phyloP scores from a whole-genome alignment of 176 grass and related monocot genomes.

The Oropetium thomaeum region DNA sequence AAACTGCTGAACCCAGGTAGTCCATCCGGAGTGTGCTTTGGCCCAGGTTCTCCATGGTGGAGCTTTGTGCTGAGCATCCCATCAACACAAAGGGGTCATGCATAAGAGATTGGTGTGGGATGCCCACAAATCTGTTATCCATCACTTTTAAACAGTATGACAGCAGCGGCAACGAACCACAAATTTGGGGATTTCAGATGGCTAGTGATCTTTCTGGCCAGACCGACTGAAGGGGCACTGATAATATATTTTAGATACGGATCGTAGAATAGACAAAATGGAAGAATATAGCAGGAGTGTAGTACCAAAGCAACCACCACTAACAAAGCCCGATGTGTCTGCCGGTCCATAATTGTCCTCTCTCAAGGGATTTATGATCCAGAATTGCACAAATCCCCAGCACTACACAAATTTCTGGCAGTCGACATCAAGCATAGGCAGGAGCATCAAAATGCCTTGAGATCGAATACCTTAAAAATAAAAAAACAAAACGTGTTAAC shows the following conservation, averaged over 20 bases:
- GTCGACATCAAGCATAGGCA: slow-evolving; percentile 27
- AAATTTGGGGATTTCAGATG: slow-evolving; percentile 22
- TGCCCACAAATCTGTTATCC: slow-evolving; percentile 31
- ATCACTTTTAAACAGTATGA: slow-evolving; percentile 1
- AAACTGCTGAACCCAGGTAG: slow-evolving; percentile 28
- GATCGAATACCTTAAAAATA: neutral
- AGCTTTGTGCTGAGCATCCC: slow-evolving; percentile 26
- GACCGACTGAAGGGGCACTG: neutral
- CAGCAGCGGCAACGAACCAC: neutral
- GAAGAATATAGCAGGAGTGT: slow-evolving; percentile 52
- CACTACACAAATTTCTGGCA: slow-evolving; percentile 22
- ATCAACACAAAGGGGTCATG: slow-evolving; percentile 26
- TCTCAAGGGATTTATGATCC: slow-evolving; percentile 21
- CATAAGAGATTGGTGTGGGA: slow-evolving; percentile 24
- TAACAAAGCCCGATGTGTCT: slow-evolving; percentile 66
- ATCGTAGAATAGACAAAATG: slow-evolving; percentile 47
- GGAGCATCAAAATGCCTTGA: neutral
- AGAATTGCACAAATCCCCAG: slow-evolving; percentile 17
- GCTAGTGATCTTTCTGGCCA: neutral
- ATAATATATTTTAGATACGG: slow-evolving; percentile 29
- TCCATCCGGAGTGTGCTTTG: slow-evolving; percentile 46
- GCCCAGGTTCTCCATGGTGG: slow-evolving; percentile 36
- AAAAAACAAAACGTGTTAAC: slow-evolving; percentile 7
- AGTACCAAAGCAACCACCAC: slow-evolving; percentile 52
- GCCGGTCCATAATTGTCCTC: slow-evolving; percentile 48